Percentiles rank a stretch among this genome's conserved stretches.
Evolutionary conservation across 1,139 yeast species (phyloP).

Genomic region (Yamadazyma friedrichii): DNA sequence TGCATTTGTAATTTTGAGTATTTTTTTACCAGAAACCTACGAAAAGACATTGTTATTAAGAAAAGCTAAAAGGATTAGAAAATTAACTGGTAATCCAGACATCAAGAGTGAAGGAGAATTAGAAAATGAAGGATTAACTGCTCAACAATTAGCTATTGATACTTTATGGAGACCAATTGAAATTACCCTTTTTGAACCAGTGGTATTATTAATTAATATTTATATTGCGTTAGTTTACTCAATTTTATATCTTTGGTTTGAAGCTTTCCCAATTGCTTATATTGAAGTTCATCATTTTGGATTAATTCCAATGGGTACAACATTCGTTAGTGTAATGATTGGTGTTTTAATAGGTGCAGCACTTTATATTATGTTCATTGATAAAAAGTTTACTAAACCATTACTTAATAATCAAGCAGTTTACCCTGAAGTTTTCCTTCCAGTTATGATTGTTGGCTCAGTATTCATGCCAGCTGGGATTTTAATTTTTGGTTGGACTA

Average conservation of each 20-base stretch:
- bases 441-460: slow-evolving; percentile 44
- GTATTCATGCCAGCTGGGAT: slow-evolving; percentile 42
- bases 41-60: slow-evolving; percentile 44
- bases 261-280: slow-evolving; percentile 32
- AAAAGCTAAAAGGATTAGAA: slow-evolving; percentile 46
- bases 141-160: slow-evolving; percentile 20
- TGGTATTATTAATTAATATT: slow-evolving; percentile 30
- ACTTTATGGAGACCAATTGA: slow-evolving; percentile 32
- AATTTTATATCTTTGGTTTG: slow-evolving; percentile 32
- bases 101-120: slow-evolving; percentile 41
- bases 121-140: slow-evolving; percentile 11
- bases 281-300: slow-evolving; percentile 22
- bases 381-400: slow-evolving; percentile 23
- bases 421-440: slow-evolving; percentile 42
- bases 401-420: slow-evolving; percentile 22
- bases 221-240: slow-evolving; percentile 32
- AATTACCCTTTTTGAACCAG: slow-evolving; percentile 30
- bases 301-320: slow-evolving; percentile 26
- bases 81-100: slow-evolving; percentile 38
- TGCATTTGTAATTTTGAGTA: slow-evolving; percentile 28
- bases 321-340: slow-evolving; percentile 28
- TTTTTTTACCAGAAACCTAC: slow-evolving; percentile 52
- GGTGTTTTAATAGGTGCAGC: slow-evolving; percentile 37
- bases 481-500: slow-evolving; percentile 53
- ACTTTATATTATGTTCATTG: slow-evolving; percentile 22